These are phyloP conservation scores for Noccaea caerulescens DNA, from an alignment of 345 rosid species.

Conservation along the genomic window DNA sequence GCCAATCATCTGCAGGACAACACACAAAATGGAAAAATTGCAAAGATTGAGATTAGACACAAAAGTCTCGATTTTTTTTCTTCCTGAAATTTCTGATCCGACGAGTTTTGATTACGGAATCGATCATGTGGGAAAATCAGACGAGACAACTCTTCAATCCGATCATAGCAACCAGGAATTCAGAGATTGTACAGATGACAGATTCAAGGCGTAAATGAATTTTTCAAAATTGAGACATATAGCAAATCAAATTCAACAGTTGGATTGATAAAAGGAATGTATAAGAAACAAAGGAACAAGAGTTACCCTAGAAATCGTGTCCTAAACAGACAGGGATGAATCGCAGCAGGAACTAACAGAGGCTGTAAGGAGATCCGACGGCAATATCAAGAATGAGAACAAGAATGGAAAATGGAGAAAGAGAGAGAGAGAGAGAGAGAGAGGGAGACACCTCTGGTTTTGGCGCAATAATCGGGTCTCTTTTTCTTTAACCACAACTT, in stretches of 20 bases:
- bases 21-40: not conserved
- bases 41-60: not conserved
- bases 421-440: not conserved
- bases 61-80: slow-evolving; percentile 7
- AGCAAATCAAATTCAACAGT: slow-evolving; percentile 27
- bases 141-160: slow-evolving; percentile 1
- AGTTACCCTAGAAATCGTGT: slow-evolving; percentile 28
- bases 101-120: no score
- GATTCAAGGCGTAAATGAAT: slow-evolving; percentile 2
- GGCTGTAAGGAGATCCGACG: slow-evolving; percentile 29
- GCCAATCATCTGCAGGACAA: slow-evolving; percentile 11
- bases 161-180: slow-evolving; percentile 9
- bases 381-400: slow-evolving; percentile 6
- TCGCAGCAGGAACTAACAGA: slow-evolving; percentile 16
- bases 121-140: not conserved
- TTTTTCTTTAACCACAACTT: slow-evolving; percentile 30
- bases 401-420: not conserved
- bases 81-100: not conserved
- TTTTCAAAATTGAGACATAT: slow-evolving; percentile 4
- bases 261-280: slow-evolving; percentile 26
- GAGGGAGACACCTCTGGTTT: slow-evolving; percentile 35
- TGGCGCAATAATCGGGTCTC: slow-evolving; percentile 45
- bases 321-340: slow-evolving; percentile 22
- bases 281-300: not conserved
- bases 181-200: not conserved